A percentile compares a stretch with the other conserved stretches of the same genome.
These are phyloP conservation scores for Boeremia lycopersici DNA, from an alignment of 2,329 filamentous ascomycete species.

Conservation along the genomic window DNA sequence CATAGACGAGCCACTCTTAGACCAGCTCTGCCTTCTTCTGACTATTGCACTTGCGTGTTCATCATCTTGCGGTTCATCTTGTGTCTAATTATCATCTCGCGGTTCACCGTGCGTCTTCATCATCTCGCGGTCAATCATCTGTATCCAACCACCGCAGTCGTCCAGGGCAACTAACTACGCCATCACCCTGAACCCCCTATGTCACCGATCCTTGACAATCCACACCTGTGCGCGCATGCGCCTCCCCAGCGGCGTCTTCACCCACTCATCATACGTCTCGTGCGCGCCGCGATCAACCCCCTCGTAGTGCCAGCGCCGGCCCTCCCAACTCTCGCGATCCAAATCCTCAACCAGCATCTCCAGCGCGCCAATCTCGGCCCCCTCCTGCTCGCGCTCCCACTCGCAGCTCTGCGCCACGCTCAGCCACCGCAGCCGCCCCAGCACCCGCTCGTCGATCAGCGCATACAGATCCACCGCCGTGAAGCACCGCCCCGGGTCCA, in stretches of 20 bases:
- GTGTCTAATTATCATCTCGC: too few relatives aligned
- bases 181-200: conserved; percentile 18
- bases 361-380: conserved; percentile 47
- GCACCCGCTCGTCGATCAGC: conserved; percentile 48
- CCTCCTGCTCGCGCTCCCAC: conserved; percentile 45
- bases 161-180: not conserved
- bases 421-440: conserved; percentile 49
- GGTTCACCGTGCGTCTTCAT: too few relatives aligned
- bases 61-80: too few relatives aligned
- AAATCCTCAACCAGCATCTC: conserved; percentile 47
- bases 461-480: conserved; percentile 50
- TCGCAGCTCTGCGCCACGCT: conserved; percentile 46
- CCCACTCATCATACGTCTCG: conserved; percentile 35
- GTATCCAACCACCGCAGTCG: too few relatives aligned
- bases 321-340: conserved; percentile 47
- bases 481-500: conserved; percentile 46
- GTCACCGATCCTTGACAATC: conserved; percentile 30
- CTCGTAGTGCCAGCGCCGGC: conserved; percentile 44
- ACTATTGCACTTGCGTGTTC: not conserved
- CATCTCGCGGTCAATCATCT: too few relatives aligned
- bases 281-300: conserved; percentile 1
- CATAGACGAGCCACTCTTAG: too few relatives aligned
- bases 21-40: not conserved
- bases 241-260: conserved; percentile 24
- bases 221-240: conserved; percentile 32